phyloP scores from a whole-genome alignment of 352 stramenopile genomes.

The Globisporangium mamillatum region DNA sequence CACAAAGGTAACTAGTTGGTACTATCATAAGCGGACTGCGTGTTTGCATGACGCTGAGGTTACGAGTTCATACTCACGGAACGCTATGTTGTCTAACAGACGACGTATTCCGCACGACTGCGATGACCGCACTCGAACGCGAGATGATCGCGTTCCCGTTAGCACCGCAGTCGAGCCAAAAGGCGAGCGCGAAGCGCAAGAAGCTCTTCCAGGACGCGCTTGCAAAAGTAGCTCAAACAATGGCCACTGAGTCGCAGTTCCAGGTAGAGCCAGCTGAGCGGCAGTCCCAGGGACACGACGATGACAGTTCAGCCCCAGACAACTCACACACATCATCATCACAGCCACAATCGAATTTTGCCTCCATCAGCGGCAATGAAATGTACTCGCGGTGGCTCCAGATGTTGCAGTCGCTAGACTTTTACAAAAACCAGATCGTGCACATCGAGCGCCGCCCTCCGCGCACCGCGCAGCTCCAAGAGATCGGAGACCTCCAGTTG shows the following conservation, averaged over 20 bases:
- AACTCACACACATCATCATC: neutral
- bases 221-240: neutral
- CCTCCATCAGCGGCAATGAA: neutral
- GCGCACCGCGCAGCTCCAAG: slow-evolving; percentile 39
- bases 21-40: too few species aligned
- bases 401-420: slow-evolving; percentile 46
- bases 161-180: slow-evolving; percentile 53
- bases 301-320: too few species aligned
- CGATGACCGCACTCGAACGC: slow-evolving; percentile 23
- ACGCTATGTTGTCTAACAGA: slow-evolving; percentile 18
- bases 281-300: neutral
- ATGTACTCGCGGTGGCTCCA: slow-evolving; percentile 37
- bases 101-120: slow-evolving; percentile 37
- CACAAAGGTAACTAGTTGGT: slow-evolving; percentile 22
- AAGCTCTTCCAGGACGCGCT: slow-evolving; percentile 54
- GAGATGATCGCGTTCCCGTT: slow-evolving; percentile 58
- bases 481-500: slow-evolving; percentile 37
- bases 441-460: slow-evolving; percentile 63
- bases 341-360: neutral
- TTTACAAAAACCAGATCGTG: slow-evolving; percentile 78
- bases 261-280: neutral
- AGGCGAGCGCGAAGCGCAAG: slow-evolving; percentile 53
- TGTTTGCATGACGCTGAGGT: too few species aligned
- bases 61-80: too few species aligned
- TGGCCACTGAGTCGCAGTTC: neutral